Evolutionary conservation across 192 early-diverging fungal genomes (phyloP), one percentile per base, ranked within the genome.

Genomic region (Powellomyces hirtus): DNA sequence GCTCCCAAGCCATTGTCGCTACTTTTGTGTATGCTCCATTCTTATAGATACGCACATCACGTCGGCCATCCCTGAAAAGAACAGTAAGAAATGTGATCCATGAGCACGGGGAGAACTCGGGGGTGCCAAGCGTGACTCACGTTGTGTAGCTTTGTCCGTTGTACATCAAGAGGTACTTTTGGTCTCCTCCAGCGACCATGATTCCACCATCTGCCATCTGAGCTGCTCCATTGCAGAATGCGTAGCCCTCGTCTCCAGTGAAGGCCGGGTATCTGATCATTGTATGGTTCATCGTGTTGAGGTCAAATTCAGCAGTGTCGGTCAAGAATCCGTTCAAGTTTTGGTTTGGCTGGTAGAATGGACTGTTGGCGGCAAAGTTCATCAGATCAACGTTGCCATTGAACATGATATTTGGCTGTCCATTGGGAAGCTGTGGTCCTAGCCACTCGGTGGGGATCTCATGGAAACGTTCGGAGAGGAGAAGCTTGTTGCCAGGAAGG

Each of bases 121-220:
- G n/a, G n/a, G n/a, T n/a, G n/a, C n/a, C n/a, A n/a, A n/a, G n/a
- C n/a, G n/a, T n/a, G n/a, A n/a, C n/a, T n/a, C n/a, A n/a, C n/a
- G n/a, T n/a, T n/a, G n/a, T n/a, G n/a, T n/a, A 34, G 53, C 29
- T 56, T 4, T 14, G 20, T 56, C 68, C 68, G 22, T 63, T 63
- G 60, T 38, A 63, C 0, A 6, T 20, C 61, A 71, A 36, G 29
- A 55, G 14, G 29, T 40, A 71, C 38, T 71, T 71, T 40, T 71
- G 68, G 26, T 71, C 68, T 36, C 68, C 68, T 1, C 68, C 68
- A 29, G 60, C 68, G 42, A 71, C 59, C 46, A 71, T n/a, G 13
- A 71, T 63, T 11, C 59, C 52, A 6, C 68, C 68, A 37, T 71
- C 68, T 3, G 68, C 60, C 68, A 71, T 53, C 60, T 71, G 68